These are phyloP conservation scores for Amesomyces nigricolor DNA, from an alignment of 2,329 filamentous ascomycete species.

Conservation along the genomic window DNA sequence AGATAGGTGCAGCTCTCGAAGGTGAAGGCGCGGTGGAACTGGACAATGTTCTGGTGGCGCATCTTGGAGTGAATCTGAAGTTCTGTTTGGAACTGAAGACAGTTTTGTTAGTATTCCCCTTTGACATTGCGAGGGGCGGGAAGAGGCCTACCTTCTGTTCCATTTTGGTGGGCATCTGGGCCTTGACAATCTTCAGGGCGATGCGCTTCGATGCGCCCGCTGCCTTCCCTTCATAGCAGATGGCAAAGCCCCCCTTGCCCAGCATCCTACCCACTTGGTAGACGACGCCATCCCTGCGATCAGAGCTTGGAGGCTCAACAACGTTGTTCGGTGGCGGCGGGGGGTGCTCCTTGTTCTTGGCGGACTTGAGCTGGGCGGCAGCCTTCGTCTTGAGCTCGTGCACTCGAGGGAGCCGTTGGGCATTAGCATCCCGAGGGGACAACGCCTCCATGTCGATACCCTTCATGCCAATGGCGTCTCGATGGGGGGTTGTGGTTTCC, in stretches of 20 bases:
- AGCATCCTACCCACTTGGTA: conserved; percentile 71
- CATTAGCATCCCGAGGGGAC: conserved; percentile 60
- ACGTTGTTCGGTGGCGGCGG: conserved; percentile 58
- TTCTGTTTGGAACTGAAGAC: conserved; percentile 63
- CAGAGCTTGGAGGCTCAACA: conserved; percentile 58
- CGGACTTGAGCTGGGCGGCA: conserved; percentile 48
- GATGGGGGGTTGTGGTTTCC: not conserved
- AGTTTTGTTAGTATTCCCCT: conserved; percentile 16
- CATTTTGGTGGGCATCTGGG: conserved; percentile 75
- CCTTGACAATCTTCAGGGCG: conserved; percentile 78
- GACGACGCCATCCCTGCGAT: conserved; percentile 63
- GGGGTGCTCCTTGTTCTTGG: conserved; percentile 61
- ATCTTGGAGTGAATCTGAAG: conserved; percentile 98
- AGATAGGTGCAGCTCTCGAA: conserved; percentile 88
- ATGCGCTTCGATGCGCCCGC: conserved; percentile 61
- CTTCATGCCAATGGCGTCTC: conserved; percentile 39
- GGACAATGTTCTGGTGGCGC: conserved; percentile 90
- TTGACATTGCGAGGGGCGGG: too few species aligned
- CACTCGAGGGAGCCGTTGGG: conserved; percentile 43
- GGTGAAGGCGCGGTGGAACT: conserved; percentile 90
- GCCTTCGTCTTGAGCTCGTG: conserved; percentile 51
- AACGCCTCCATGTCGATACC: conserved; percentile 57
- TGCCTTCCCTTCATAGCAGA: conserved; percentile 69
- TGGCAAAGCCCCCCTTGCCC: conserved; percentile 77
- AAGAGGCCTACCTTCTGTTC: conserved; percentile 63